phyloP scores from a whole-genome alignment of 768 basidiomycete genomes.

The Exidia glandulosa region DNA sequence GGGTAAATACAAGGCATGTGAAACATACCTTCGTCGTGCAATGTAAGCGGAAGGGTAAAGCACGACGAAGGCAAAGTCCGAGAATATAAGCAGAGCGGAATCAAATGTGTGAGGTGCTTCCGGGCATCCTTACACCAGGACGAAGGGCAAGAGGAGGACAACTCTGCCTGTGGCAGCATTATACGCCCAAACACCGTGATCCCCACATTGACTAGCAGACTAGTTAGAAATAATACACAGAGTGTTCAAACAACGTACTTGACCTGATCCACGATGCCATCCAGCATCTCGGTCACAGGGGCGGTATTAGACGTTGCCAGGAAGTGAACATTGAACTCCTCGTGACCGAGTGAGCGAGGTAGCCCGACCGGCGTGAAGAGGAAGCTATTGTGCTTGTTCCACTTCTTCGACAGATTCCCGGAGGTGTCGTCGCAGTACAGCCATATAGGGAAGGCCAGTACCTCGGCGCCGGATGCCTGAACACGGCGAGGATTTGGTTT shows the following conservation, averaged over 20 bases:
- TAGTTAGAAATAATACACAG: conserved; percentile 1
- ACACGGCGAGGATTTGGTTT: conserved; percentile 4
- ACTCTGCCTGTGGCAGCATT: conserved; percentile 13
- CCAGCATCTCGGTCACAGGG: conserved; percentile 15
- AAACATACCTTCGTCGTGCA: too few species aligned
- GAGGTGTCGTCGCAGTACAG: conserved; percentile 18
- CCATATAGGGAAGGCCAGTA: conserved; percentile 11
- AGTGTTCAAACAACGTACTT: conserved; percentile 5
- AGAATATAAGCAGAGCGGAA: too few species aligned
- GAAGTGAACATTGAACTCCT: conserved; percentile 12
- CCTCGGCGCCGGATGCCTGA: conserved; percentile 5
- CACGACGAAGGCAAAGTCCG: too few species aligned
- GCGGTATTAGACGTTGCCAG: conserved; percentile 15
- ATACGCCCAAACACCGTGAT: conserved; percentile 28
- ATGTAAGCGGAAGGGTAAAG: too few species aligned
- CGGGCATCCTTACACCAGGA: too few species aligned
- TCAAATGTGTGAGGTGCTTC: too few species aligned
- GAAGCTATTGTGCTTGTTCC: conserved; percentile 20
- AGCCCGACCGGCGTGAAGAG: conserved; percentile 17
- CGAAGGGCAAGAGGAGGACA: conserved; percentile 18
- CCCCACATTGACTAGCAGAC: conserved; percentile 14
- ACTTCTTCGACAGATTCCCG: conserved; percentile 18
- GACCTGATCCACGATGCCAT: conserved; percentile 11
- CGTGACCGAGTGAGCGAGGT: not conserved
- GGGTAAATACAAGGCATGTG: too few species aligned